Conservation (phyloP, 2,329 filamentous ascomycete species). For the Onygenales sp. region DNA sequence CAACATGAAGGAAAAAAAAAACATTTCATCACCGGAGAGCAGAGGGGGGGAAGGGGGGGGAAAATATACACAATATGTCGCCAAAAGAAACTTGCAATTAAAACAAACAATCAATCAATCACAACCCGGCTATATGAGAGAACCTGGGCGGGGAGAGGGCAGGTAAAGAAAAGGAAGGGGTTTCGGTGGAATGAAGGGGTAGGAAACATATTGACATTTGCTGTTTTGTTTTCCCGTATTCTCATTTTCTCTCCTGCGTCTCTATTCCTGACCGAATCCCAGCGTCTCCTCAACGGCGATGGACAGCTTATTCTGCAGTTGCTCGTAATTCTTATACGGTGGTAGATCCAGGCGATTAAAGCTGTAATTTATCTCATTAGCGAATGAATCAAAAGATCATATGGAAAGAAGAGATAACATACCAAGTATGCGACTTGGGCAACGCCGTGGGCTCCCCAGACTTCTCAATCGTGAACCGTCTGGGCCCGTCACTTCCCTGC, state of each 20-base stretch:
- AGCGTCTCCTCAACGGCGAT: constrained; percentile 98
- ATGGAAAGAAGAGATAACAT: constrained; percentile 31
- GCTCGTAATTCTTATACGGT: constrained; percentile 81
- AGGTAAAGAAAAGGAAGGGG: neutral
- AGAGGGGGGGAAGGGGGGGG: neutral
- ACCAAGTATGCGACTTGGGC: constrained; percentile 98
- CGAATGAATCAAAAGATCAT: constrained; percentile 3
- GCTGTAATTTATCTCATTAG: constrained; percentile 39
- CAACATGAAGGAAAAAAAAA: too few species aligned
- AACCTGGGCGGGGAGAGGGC: too few species aligned
- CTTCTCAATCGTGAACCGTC: constrained; percentile 97
- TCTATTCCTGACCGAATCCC: constrained; percentile 94
- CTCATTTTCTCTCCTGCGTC: too few species aligned
- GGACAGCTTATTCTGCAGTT: constrained; percentile 78
- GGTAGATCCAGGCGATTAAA: constrained; percentile 97
- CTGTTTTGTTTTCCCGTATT: too few species aligned
- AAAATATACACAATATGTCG: constrained; percentile 1
- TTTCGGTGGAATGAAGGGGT: neutral
- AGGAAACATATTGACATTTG: neutral
- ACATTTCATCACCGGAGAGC: neutral
- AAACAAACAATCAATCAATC: neutral
- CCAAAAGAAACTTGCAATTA: neutral
- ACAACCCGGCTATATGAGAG: neutral
- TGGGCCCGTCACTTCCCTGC: constrained; percentile 89
- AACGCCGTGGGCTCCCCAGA: constrained; percentile 82